Base-by-base conservation (phyloP, 805 yeast genomes). In the Candida pseudoglaebosa region DNA sequence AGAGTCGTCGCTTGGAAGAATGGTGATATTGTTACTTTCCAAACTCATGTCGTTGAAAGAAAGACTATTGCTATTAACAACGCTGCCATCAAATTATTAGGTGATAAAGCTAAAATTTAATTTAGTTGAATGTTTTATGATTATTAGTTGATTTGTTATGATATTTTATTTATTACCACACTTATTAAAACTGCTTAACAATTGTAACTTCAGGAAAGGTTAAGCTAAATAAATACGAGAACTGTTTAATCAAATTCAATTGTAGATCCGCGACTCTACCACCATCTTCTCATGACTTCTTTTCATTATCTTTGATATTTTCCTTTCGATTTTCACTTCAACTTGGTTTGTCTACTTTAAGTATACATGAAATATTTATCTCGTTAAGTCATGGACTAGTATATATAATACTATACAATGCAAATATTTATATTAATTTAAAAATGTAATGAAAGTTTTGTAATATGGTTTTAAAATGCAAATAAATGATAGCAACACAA, bases 1-100 rank as follows among this genome's bases (percentile, higher is more conserved):
- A 75, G 74, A 50, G 78, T 91, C 20, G 66, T 66, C 38, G 95
- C 95, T 21, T 91, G 99, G 99, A 85, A 81, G 61, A 73, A 77
- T 38, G 83, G 84, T 40, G 81, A 77, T 46, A 56, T 70, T 35
- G 82, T 88, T 36, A 69, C 78, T 42, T 91, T 90, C 80, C 95
- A 84, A 64, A 79, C 95, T 8, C 77, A 78, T 58, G 86, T 82
- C 41, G 79, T 83, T 43, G 95, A 85, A 53, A 81, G 96, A 61
- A 74, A 78, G 51, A 71, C 79, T 30, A 72, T 78, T 50, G 97
- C 90, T 39, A 84, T 90, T 54, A 79, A 85, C 61, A 84, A 82
- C 55, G 96, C 96, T 24, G 97, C 95, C 19, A 69, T 90, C 45
- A 88, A 80, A 58, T 65, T 69, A 51, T 35, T 68, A 24, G 44